Evolutionary conservation across 345 rosid species (phyloP).

Genomic region (Psidium guajava): DNA sequence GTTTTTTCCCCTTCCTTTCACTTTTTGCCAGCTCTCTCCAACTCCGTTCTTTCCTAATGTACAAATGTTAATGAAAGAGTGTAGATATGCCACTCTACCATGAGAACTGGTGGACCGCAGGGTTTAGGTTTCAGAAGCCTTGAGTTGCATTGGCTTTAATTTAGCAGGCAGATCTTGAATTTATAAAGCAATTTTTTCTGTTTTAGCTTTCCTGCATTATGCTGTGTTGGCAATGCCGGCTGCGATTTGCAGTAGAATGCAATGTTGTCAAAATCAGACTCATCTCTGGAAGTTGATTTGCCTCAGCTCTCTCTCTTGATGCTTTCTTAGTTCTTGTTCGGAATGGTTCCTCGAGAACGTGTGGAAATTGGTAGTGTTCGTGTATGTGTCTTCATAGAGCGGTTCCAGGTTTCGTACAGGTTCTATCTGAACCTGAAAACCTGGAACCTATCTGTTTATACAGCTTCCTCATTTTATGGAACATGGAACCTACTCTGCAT

Average conservation of each 20-base stretch:
- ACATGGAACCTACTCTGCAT: too few relatives aligned
- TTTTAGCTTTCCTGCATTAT: background rate
- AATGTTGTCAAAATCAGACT: background rate
- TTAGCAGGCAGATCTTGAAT: background rate
- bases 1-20: background rate
- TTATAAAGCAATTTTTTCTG: background rate
- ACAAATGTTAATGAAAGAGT: background rate
- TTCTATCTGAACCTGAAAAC: too few relatives aligned
- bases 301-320: background rate
- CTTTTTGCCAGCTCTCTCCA: background rate
- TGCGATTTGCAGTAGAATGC: background rate
- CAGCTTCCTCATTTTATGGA: too few relatives aligned
- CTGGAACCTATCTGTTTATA: too few relatives aligned
- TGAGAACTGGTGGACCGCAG: background rate
- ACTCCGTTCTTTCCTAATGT: background rate
- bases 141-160: background rate
- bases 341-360: background rate
- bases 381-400: too few relatives aligned
- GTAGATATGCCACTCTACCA: background rate
- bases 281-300: background rate
- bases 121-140: background rate
- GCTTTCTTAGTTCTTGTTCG: background rate
- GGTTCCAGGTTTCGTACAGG: too few relatives aligned
- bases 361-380: background rate
- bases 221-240: background rate